phyloP scores from a whole-genome alignment of 768 basidiomycete genomes.

The Pulveroboletus sp. region DNA sequence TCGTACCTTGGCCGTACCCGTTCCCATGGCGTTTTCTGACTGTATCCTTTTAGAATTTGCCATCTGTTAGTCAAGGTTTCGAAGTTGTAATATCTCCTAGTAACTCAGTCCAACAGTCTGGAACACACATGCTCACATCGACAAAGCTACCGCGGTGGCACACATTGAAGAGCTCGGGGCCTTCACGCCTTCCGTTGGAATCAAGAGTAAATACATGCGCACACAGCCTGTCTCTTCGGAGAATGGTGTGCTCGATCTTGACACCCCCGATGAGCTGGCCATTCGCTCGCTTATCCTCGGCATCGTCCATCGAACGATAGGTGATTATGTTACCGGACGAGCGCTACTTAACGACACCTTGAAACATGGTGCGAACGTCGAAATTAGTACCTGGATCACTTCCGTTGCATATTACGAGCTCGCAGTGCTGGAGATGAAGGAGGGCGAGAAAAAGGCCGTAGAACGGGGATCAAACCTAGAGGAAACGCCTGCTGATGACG shows the following conservation, averaged over 20 bases:
- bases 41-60: slow-evolving; percentile 50
- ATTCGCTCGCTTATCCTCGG: slow-evolving; percentile 69
- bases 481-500: slow-evolving; percentile 5
- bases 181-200: slow-evolving; percentile 44
- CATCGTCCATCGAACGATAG: slow-evolving; percentile 57
- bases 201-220: slow-evolving; percentile 30
- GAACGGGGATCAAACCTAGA: slow-evolving; percentile 30
- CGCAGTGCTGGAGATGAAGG: slow-evolving; percentile 67
- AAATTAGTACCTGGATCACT: slow-evolving; percentile 65
- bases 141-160: slow-evolving; percentile 47
- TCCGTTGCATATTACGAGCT: slow-evolving; percentile 69
- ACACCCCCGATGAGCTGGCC: slow-evolving; percentile 70
- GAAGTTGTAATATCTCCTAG: not conserved
- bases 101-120: slow-evolving; percentile 51
- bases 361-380: slow-evolving; percentile 36
- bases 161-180: slow-evolving; percentile 56
- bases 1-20: slow-evolving; percentile 11
- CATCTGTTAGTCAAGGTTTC: slow-evolving; percentile 49
- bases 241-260: slow-evolving; percentile 40
- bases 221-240: not conserved
- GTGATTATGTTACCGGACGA: slow-evolving; percentile 43
- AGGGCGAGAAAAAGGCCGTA: slow-evolving; percentile 41
- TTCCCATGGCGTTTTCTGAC: slow-evolving; percentile 5
- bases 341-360: slow-evolving; percentile 52
- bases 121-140: slow-evolving; percentile 71